These are phyloP conservation scores for Acanthamoeba triangularis DNA, from an alignment of 208 protist genomes.

Conservation along the genomic window DNA sequence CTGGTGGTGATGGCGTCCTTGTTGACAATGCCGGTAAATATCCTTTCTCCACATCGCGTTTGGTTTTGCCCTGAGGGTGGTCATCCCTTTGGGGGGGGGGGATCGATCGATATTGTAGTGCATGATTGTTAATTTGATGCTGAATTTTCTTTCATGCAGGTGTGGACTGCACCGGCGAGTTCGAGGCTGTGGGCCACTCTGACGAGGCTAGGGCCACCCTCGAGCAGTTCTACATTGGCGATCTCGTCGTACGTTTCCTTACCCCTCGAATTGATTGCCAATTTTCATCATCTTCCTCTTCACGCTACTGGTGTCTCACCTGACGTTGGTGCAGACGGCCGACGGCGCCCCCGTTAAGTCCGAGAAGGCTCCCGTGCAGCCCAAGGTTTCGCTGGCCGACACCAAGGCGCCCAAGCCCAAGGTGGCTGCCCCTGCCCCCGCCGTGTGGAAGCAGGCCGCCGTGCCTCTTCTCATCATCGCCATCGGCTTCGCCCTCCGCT, in stretches of 20 bases:
- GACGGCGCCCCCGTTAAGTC: not conserved
- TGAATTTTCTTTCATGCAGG: not conserved
- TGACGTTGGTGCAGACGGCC: not conserved
- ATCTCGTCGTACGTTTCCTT: constrained; percentile 58
- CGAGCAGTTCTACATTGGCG: constrained; percentile 77
- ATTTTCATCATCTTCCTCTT: not conserved
- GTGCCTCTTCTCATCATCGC: constrained; percentile 66
- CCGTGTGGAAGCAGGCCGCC: constrained; percentile 56
- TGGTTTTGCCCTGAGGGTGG: not conserved
- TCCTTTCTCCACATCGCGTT: not conserved
- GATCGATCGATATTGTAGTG: not conserved
- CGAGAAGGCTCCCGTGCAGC: constrained; percentile 13
- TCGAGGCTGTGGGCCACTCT: constrained; percentile 81
- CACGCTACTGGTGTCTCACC: not conserved
- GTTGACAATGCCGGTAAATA: constrained; percentile 61
- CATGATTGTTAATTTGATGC: not conserved
- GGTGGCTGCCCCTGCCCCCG: not conserved
- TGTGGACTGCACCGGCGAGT: constrained; percentile 77
- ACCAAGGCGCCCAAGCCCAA: constrained; percentile 53
- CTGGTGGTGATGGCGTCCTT: constrained; percentile 91
- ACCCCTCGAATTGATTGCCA: not conserved
- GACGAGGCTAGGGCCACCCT: constrained; percentile 71
- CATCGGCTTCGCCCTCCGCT: constrained; percentile 60
- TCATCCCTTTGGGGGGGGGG: not conserved
- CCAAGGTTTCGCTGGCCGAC: not conserved